These are phyloP conservation scores for Chlorella vulgaris DNA, from an alignment of 139 green algal genomes.

Conservation along the genomic window DNA sequence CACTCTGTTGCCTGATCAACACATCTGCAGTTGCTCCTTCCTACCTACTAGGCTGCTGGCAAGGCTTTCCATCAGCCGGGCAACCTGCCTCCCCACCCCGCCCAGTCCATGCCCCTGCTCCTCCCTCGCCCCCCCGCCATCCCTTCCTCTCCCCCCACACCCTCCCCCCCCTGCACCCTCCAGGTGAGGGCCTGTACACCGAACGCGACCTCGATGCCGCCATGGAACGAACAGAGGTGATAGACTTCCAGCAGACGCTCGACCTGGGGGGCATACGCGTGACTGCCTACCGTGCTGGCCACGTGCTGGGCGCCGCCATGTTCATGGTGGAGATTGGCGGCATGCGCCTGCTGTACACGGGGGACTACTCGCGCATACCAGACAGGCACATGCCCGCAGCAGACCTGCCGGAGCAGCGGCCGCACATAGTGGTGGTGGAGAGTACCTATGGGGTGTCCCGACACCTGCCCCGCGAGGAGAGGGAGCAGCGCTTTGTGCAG, in stretches of 20 bases:
- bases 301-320: constrained; percentile 99
- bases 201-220: constrained; percentile 84
- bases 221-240: constrained; percentile 91
- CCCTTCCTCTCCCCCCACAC: no score
- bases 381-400: constrained; percentile 91
- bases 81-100: no score
- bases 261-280: constrained; percentile 85
- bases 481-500: constrained; percentile 87
- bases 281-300: constrained; percentile 89
- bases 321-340: constrained; percentile 97
- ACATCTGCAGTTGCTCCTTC: no score
- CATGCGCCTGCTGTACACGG: constrained; percentile 94
- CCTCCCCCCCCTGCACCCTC: no score
- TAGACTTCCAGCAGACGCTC: constrained; percentile 96
- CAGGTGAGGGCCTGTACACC: constrained; percentile 68
- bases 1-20: no score
- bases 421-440: constrained; percentile 93
- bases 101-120: no score
- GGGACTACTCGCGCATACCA: constrained; percentile 84
- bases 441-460: constrained; percentile 93
- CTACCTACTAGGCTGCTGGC: no score
- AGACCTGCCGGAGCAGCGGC: constrained; percentile 83
- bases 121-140: no score
- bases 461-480: constrained; percentile 82
- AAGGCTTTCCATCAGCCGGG: no score